These are phyloP conservation scores for Meira nashicola DNA, from an alignment of 1,284 basidiomycete genomes.

Conservation along the genomic window DNA sequence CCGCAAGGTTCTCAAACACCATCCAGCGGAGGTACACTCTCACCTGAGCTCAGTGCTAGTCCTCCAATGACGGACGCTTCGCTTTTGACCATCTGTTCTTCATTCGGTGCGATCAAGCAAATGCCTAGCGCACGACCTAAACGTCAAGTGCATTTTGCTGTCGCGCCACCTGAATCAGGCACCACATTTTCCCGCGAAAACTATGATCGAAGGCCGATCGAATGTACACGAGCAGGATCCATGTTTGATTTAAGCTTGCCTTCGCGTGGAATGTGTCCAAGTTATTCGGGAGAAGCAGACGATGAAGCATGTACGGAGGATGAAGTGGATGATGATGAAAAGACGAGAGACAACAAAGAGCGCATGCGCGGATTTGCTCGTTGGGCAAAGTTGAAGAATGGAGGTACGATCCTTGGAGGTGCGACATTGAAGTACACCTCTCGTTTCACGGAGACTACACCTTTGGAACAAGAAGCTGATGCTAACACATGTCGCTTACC, in stretches of 20 bases:
- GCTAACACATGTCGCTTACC: slow-evolving; percentile 21
- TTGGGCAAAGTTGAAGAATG: slow-evolving; percentile 42
- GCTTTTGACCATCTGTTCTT: background rate
- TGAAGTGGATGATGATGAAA: slow-evolving; percentile 13
- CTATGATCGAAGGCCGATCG: slow-evolving; percentile 40
- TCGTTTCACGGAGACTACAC: background rate
- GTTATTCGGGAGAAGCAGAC: slow-evolving; percentile 21
- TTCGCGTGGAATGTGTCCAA: slow-evolving; percentile 18
- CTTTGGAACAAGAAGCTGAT: background rate
- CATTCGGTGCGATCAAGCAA: slow-evolving; percentile 9
- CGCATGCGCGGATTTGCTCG: slow-evolving; percentile 9
- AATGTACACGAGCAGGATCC: slow-evolving; percentile 37
- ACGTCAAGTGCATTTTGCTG: slow-evolving; percentile 35
- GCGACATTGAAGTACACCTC: slow-evolving; percentile 2
- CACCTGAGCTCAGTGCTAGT: background rate
- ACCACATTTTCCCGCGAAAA: slow-evolving; percentile 26
- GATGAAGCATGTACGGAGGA: slow-evolving; percentile 17
- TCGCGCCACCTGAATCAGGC: slow-evolving; percentile 32
- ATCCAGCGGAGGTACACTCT: background rate
- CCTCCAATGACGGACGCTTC: background rate
- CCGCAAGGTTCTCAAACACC: background rate
- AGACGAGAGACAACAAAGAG: background rate
- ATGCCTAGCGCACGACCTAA: slow-evolving; percentile 5
- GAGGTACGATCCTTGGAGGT: slow-evolving; percentile 11
- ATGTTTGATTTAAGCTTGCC: slow-evolving; percentile 38